Base-by-base conservation (phyloP, 768 basidiomycete species). In the Amanita pallidorosea region DNA sequence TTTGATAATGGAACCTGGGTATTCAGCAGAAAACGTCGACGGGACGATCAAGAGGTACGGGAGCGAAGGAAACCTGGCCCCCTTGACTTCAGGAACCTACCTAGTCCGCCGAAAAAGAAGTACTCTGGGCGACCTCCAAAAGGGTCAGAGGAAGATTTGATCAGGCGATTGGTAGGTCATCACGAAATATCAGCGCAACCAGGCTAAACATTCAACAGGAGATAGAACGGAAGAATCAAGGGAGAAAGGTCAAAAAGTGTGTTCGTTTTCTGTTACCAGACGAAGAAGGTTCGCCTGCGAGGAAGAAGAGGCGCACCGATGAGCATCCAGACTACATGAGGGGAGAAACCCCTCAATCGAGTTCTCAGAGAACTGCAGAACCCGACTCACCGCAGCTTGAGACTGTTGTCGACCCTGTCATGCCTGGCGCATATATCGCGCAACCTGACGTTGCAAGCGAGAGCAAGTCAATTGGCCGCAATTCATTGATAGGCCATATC, bases 101-200 rank as follows among this genome's bases (percentile, higher is more conserved):
- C 18, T 7, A 15, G 20, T 51, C 54, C 2, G 70, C 49, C 49
- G 20, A 49, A 49, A 29, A 49, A 33, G 22, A 18, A 20, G 9
- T 49, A 34, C 17, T 20, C 36, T 33, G 29, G 38, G 18, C 27
- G 18, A 5, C 55, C 52, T 9, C 52, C 52, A 18, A 50, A 41
- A 34, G 55, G 55, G 18, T 53, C 55, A 18, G 55, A 56, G 27
- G 55, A 51, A 45, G 52, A 56, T 40, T 34, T 56, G 23, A 42
- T 53, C 1, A 44, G 37, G 35, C 51, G 55, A 34, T 33, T 56
- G 29, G 55, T 49, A 41, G 31, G 47, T 45, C 18, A 18, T 9
- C 22, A 38, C 2, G n/a, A 9, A 15, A 13, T 15, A 20, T 22
- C 40, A 11, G 11, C 5, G 9, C 22, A 11, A 41, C 20, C 4